These are phyloP conservation scores for Yarrowia alimentaria DNA, from an alignment of 805 yeast genomes.

Conservation along the genomic window DNA sequence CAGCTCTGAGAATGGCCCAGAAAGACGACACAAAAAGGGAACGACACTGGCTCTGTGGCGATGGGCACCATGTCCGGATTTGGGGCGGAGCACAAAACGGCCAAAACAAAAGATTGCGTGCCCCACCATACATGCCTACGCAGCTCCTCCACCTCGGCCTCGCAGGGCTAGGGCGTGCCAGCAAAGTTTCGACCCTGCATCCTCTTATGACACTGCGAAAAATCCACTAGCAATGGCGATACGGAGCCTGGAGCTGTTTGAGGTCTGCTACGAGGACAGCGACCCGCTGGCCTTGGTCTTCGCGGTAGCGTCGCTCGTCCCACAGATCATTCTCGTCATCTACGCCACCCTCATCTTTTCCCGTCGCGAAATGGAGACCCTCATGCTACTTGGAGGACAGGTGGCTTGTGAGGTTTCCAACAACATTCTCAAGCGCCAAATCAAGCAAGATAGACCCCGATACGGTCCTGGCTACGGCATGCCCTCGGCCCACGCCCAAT, in stretches of 20 bases:
- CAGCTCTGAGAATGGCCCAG: too few species aligned
- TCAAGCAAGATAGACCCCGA: constrained; percentile 73
- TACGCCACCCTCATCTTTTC: constrained; percentile 80
- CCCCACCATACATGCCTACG: too few species aligned
- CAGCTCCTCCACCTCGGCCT: not conserved
- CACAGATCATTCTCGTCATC: constrained; percentile 73
- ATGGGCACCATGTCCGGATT: too few species aligned
- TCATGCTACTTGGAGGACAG: constrained; percentile 82
- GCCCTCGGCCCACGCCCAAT: constrained; percentile 97
- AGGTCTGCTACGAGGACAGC: constrained; percentile 70
- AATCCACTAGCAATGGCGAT: constrained; percentile 20
- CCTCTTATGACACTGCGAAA: not conserved
- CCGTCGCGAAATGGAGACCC: constrained; percentile 82
- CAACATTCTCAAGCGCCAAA: constrained; percentile 58
- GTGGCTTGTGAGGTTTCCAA: constrained; percentile 72
- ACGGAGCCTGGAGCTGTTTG: constrained; percentile 66
- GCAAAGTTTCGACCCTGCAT: constrained; percentile 22
- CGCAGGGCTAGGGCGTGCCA: not conserved
- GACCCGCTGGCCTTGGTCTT: constrained; percentile 58
- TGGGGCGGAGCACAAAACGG: too few species aligned
- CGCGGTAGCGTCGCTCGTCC: constrained; percentile 76
- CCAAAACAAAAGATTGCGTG: too few species aligned
- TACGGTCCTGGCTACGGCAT: constrained; percentile 72
- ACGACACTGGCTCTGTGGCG: too few species aligned
- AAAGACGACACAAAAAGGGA: too few species aligned